Conservation (phyloP, 1,284 basidiomycete species). For the Tylopilus orsonianus region DNA sequence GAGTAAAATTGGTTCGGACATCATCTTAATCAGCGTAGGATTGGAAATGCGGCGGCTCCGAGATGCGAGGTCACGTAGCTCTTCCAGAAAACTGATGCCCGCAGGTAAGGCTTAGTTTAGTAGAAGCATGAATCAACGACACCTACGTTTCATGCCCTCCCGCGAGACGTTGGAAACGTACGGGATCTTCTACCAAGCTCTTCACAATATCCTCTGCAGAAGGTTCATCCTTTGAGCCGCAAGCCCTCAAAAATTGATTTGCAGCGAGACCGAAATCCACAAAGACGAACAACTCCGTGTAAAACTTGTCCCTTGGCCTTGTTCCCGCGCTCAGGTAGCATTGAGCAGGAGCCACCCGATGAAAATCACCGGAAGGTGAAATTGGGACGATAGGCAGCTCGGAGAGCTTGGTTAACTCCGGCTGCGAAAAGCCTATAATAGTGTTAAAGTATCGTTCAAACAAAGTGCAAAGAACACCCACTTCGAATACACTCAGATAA, state of each 20-base stretch:
- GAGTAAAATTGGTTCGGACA: constrained; percentile 66
- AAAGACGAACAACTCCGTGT: constrained; percentile 77
- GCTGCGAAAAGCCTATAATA: constrained; percentile 3
- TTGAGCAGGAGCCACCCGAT: neutral
- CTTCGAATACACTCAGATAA: constrained; percentile 1
- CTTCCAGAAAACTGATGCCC: constrained; percentile 1
- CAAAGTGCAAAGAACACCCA: neutral
- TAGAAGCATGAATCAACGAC: neutral
- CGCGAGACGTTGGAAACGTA: constrained; percentile 5
- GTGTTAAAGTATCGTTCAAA: neutral
- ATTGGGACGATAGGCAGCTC: constrained; percentile 11
- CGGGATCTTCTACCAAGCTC: constrained; percentile 31
- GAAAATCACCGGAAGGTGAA: neutral
- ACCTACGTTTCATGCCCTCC: constrained; percentile 6
- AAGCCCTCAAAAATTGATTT: constrained; percentile 79
- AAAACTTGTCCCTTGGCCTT: constrained; percentile 36
- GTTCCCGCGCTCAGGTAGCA: constrained; percentile 6
- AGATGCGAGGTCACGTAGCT: constrained; percentile 7
- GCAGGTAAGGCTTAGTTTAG: neutral
- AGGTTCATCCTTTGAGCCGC: constrained; percentile 79
- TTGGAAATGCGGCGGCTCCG: constrained; percentile 1
- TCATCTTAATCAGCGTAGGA: constrained; percentile 52
- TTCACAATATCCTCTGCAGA: constrained; percentile 41
- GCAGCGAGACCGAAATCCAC: constrained; percentile 84
- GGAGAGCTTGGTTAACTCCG: neutral